Conservation (phyloP, 2,329 filamentous ascomycete genomes). For the Grosmannia serpens region DNA sequence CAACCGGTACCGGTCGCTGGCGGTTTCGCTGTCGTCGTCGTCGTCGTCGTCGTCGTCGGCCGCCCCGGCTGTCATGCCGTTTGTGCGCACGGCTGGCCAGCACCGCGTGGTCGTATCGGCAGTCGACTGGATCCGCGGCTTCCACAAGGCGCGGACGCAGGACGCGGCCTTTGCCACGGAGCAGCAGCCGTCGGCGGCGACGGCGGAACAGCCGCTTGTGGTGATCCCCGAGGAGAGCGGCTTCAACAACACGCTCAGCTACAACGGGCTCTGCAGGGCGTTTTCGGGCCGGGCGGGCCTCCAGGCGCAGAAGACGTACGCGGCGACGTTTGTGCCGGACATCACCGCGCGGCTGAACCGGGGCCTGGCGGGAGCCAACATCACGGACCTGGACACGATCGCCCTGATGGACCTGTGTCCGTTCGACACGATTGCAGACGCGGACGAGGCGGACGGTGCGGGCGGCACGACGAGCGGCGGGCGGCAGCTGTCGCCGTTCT, state of each 20-base stretch:
- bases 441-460: constrained; percentile 25
- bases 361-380: constrained; percentile 54
- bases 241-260: constrained; percentile 73
- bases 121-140: constrained; percentile 63
- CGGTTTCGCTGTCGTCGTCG: constrained; percentile 24
- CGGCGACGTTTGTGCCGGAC: constrained; percentile 49
- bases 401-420: constrained; percentile 83
- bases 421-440: constrained; percentile 64
- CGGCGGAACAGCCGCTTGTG: constrained; percentile 32
- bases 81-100: constrained; percentile 31
- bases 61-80: constrained; percentile 30
- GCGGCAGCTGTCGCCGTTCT: constrained; percentile 53
- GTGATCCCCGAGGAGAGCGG: constrained; percentile 55
- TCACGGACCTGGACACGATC: constrained; percentile 52
- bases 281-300: constrained; percentile 51
- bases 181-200: constrained; percentile 12
- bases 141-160: constrained; percentile 41
- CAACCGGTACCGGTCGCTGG: constrained; percentile 55
- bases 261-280: constrained; percentile 51
- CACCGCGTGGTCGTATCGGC: constrained; percentile 44
- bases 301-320: constrained; percentile 45
- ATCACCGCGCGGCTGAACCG: constrained; percentile 60
- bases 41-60: neutral
- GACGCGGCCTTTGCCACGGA: constrained; percentile 25
- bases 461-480: neutral